These are phyloP conservation scores for Wickerhamiella pararugosa DNA, from an alignment of 1,139 yeast species.

Conservation along the genomic window DNA sequence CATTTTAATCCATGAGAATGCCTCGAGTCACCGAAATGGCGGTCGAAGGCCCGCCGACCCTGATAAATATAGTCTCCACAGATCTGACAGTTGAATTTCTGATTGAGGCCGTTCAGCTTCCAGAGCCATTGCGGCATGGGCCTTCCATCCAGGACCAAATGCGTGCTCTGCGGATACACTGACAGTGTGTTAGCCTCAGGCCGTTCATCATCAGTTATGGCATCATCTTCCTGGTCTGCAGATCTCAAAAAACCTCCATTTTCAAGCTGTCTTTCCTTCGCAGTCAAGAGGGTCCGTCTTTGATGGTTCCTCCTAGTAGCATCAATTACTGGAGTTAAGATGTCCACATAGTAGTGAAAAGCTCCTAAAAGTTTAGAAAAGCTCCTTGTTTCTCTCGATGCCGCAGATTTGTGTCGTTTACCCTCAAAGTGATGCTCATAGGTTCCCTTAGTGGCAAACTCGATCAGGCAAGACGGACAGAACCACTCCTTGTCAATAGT, in stretches of 20 bases:
- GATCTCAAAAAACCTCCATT: constrained; percentile 25
- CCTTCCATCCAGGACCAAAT: constrained; percentile 75
- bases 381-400: background rate
- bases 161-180: constrained; percentile 35
- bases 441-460: constrained; percentile 50
- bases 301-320: constrained; percentile 49
- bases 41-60: constrained; percentile 58
- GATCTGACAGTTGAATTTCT: constrained; percentile 63
- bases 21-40: constrained; percentile 54
- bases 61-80: constrained; percentile 66
- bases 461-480: constrained; percentile 52
- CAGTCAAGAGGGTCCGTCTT: constrained; percentile 56
- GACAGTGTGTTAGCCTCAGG: constrained; percentile 24
- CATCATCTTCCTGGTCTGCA: constrained; percentile 14
- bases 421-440: constrained; percentile 58
- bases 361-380: background rate
- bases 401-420: constrained; percentile 55
- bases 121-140: constrained; percentile 92
- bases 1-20: constrained; percentile 65
- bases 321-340: constrained; percentile 28
- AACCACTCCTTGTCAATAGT: constrained; percentile 18
- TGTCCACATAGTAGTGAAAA: constrained; percentile 8
- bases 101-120: constrained; percentile 75
- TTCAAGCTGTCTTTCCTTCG: constrained; percentile 53
- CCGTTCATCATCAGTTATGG: constrained; percentile 17